These are phyloP conservation scores for Psilocybe cyanescens DNA, from an alignment of 768 basidiomycete species.

Conservation along the genomic window DNA sequence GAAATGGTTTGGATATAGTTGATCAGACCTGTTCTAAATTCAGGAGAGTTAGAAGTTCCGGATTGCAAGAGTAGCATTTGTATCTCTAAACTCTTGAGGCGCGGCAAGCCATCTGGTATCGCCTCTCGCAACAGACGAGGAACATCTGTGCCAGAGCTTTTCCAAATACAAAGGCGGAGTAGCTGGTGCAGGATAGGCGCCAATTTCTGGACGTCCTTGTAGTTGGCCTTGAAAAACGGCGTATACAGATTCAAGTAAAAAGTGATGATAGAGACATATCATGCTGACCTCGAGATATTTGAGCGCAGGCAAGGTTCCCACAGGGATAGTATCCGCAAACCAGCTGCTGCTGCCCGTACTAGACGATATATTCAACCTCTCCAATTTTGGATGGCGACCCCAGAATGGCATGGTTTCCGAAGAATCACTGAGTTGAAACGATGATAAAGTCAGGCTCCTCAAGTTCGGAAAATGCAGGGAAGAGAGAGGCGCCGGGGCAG, in stretches of 20 bases:
- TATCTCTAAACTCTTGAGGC: not conserved
- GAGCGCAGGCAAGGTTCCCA: conserved; percentile 5
- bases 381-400: conserved; percentile 15
- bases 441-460: not conserved
- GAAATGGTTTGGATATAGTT: not conserved
- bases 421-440: not conserved
- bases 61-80: not conserved
- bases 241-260: not conserved
- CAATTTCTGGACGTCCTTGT: not conserved
- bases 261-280: not conserved
- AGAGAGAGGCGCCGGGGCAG: not conserved
- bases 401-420: conserved; percentile 16
- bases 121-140: not conserved
- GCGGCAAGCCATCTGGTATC: not conserved
- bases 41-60: not conserved
- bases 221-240: not conserved
- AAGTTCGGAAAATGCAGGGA: not conserved
- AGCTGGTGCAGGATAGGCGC: not conserved
- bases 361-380: conserved; percentile 1
- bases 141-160: not conserved
- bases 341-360: not conserved
- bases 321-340: not conserved
- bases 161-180: not conserved
- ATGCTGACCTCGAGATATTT: conserved; percentile 7
- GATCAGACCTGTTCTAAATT: not conserved